Evolutionary conservation across 768 basidiomycete species (phyloP).

Genomic region (Paxillus rubicundulus): DNA sequence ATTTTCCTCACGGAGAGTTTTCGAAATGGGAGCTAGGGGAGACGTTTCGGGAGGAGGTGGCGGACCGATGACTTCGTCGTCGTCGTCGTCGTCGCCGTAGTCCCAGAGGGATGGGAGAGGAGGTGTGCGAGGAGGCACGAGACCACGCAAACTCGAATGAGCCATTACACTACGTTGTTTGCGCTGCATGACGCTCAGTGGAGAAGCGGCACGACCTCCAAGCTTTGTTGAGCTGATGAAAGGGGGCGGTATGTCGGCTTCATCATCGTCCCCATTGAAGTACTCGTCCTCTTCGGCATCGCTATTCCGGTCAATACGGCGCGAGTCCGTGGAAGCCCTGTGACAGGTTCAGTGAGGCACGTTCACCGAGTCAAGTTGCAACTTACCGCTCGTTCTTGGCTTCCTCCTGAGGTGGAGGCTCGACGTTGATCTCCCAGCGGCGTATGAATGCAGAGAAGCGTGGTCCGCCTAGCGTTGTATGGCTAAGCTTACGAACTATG

Average conservation of each 20-base stretch:
- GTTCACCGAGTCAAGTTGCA: constrained; percentile 7
- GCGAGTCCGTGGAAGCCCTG: constrained; percentile 42
- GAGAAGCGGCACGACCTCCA: constrained; percentile 28
- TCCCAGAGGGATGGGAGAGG: constrained; percentile 65
- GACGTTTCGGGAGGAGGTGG: constrained; percentile 14
- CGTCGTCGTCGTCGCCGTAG: constrained; percentile 73
- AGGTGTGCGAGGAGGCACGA: constrained; percentile 45
- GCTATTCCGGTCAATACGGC: constrained; percentile 44
- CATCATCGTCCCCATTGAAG: constrained; percentile 88
- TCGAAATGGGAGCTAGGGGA: constrained; percentile 12
- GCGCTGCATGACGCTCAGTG: constrained; percentile 48
- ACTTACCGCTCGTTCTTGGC: constrained; percentile 51
- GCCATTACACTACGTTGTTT: constrained; percentile 52
- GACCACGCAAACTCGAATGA: constrained; percentile 42
- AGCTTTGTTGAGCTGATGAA: constrained; percentile 27
- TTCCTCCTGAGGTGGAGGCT: constrained; percentile 60
- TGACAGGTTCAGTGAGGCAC: constrained; percentile 9
- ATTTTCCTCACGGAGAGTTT: constrained; percentile 13
- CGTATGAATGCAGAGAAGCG: constrained; percentile 72
- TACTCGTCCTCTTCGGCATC: constrained; percentile 90
- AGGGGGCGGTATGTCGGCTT: constrained; percentile 45
- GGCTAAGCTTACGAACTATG: constrained; percentile 60
- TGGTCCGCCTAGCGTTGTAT: constrained; percentile 57
- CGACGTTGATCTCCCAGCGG: constrained; percentile 91
- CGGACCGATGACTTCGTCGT: constrained; percentile 28